A percentile compares a stretch with the other conserved stretches of the same genome.
Conservation (phyloP, 768 basidiomycete species). For the Cantharellus cinnabarinus region DNA sequence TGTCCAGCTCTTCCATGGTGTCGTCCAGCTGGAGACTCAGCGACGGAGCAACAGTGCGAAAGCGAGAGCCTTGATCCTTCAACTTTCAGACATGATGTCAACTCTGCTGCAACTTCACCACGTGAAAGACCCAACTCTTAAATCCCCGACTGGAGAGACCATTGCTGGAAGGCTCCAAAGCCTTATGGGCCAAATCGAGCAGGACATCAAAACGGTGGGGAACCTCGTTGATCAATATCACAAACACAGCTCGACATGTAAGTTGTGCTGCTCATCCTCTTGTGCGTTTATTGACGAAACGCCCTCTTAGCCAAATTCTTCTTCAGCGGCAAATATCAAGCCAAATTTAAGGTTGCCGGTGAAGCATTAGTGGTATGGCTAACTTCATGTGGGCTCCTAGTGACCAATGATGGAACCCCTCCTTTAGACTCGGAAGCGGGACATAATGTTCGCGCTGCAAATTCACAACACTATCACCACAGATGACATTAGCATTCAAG, state of each 20-base stretch:
- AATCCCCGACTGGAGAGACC: background rate
- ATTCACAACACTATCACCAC: background rate
- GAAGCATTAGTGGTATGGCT: background rate
- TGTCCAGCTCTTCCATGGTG: background rate
- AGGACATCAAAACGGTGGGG: background rate
- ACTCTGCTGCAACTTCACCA: background rate
- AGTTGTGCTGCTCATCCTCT: background rate
- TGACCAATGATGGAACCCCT: background rate
- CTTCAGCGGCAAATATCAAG: background rate
- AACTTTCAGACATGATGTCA: background rate
- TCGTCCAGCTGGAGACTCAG: background rate
- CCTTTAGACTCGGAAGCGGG: background rate
- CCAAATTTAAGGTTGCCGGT: background rate
- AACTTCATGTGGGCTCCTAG: background rate
- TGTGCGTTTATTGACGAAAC: background rate
- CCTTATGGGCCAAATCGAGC: background rate
- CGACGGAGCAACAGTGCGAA: background rate
- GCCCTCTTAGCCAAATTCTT: background rate
- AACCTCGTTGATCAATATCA: background rate
- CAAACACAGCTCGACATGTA: background rate
- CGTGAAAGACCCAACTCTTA: background rate
- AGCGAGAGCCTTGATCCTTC: background rate
- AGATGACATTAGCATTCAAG: background rate
- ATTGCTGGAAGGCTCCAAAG: background rate
- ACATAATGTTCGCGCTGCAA: background rate